Conservation (phyloP, 495 filamentous ascomycete genomes). For the Lindgomyces ingoldianus region DNA sequence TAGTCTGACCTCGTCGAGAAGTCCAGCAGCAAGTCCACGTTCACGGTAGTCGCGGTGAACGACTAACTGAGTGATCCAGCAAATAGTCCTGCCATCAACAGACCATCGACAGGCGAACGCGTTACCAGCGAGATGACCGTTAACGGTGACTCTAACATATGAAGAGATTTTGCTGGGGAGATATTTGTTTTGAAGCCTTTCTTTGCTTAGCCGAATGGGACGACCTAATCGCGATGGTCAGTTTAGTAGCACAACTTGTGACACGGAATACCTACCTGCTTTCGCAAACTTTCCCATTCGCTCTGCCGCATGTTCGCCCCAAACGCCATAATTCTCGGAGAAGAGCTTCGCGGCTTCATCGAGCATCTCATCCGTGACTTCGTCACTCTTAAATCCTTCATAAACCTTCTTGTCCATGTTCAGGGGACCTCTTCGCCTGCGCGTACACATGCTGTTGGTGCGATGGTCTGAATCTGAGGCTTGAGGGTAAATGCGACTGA, state of each 20-base stretch:
- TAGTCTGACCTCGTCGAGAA: slow-evolving; percentile 37
- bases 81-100: slow-evolving; percentile 36
- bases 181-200: slow-evolving; percentile 29
- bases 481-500: slow-evolving; percentile 19
- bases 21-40: slow-evolving; percentile 40
- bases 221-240: neutral
- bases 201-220: slow-evolving; percentile 13
- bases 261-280: slow-evolving; percentile 8
- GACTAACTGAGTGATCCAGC: slow-evolving; percentile 49
- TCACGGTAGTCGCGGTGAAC: slow-evolving; percentile 43
- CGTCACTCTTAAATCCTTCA: slow-evolving; percentile 8
- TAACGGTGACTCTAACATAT: slow-evolving; percentile 30
- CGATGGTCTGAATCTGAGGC: too few species aligned
- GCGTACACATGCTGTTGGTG: slow-evolving; percentile 7
- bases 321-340: slow-evolving; percentile 15
- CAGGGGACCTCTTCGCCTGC: slow-evolving; percentile 2
- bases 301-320: slow-evolving; percentile 5
- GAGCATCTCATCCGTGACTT: slow-evolving; percentile 17
- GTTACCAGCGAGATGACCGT: slow-evolving; percentile 44
- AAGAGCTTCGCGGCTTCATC: slow-evolving; percentile 17
- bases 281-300: slow-evolving; percentile 4
- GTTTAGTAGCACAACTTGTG: neutral
- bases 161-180: slow-evolving; percentile 10
- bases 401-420: slow-evolving; percentile 10
- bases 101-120: slow-evolving; percentile 46